Percentiles rank a stretch among this genome's conserved stretches.
Evolutionary conservation across 176 grass and related monocot genomes (phyloP).

Genomic region (Eleusine indica): DNA sequence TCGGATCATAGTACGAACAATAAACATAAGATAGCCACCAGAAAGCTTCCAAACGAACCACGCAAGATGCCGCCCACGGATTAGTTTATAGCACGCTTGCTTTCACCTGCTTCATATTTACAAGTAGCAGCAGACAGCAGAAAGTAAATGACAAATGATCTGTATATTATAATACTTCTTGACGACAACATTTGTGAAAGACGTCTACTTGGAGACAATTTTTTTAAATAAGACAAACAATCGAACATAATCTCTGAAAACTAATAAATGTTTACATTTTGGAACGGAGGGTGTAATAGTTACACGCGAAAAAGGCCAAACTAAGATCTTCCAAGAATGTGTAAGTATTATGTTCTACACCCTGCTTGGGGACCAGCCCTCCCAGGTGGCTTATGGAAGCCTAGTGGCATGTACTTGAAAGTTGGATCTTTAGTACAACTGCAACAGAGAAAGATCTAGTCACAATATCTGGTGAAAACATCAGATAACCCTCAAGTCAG

Average conservation of each 20-base stretch:
- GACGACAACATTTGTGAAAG: neutral
- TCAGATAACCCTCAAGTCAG: neutral
- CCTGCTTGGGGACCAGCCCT: too few species aligned
- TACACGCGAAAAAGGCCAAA: neutral
- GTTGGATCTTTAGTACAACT: conserved; percentile 13
- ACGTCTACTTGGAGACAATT: neutral
- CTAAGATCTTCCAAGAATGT: neutral
- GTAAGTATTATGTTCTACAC: too few species aligned
- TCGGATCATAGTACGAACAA: conserved; percentile 4
- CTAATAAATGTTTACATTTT: too few species aligned
- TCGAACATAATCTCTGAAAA: too few species aligned
- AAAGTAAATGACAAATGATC: neutral
- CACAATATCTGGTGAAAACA: conserved; percentile 5
- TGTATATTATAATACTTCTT: neutral
- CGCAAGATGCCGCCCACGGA: neutral
- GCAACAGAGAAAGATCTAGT: conserved; percentile 1
- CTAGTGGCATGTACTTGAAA: neutral
- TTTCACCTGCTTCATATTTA: neutral
- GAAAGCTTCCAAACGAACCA: conserved; percentile 10
- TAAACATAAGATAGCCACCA: conserved; percentile 8
- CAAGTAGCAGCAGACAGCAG: conserved; percentile 1
- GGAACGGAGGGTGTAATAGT: neutral
- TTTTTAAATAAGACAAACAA: too few species aligned
- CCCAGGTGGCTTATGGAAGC: neutral
- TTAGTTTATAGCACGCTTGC: neutral